Evolutionary conservation across 2,329 filamentous ascomycete genomes (phyloP), one percentile per base, ranked within the genome.

Genomic region (Ophiostoma sp.): DNA sequence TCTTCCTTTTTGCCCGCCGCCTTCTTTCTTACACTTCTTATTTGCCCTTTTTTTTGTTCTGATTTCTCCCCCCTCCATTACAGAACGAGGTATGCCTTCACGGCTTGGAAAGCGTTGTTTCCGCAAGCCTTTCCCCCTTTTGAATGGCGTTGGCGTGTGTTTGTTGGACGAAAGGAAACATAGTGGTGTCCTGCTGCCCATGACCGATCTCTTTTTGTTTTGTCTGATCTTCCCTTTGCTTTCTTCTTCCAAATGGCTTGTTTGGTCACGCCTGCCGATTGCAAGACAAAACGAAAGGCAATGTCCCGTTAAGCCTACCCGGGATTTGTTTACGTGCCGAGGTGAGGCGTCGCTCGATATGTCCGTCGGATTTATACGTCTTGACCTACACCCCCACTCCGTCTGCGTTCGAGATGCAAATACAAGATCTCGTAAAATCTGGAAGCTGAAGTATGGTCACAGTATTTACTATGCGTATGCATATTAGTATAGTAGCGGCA

Each of bases 271-370:
- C 11, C n/a, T 55, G 7, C 49, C 49, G n/a, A 55, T 14, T 27
- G 27, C 49, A 14, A 55, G 49, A 55, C 49, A 55, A 55, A 27
- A 5, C 4, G 18, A 45, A 55, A 55, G 49, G 7, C 49, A 27
- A 27, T 27, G 27, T 27, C 18, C 49, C 49, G 49, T 55, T 27
- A 4, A 55, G 49, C 49, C 49, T 55, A 55, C n/a, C 49, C 18
- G 49, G 49, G n/a, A 27, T 55, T 55, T 55, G 49, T n/a, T 55
- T 55, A 55, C 49, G 18, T 55, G 49, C 49, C 49, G 49, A 27
- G 49, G n/a, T 27, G 27, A 27, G 27, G 27, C 27, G 27, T 27
- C 27, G 27, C 27, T 27, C 27, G 27, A 27, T 27, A 27, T 27
- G 27, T 27, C 27, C 27, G 27, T 27, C 27, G 27, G 27, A 27